Base-by-base conservation (phyloP, 768 basidiomycete species). In the Hygrophorus russula region DNA sequence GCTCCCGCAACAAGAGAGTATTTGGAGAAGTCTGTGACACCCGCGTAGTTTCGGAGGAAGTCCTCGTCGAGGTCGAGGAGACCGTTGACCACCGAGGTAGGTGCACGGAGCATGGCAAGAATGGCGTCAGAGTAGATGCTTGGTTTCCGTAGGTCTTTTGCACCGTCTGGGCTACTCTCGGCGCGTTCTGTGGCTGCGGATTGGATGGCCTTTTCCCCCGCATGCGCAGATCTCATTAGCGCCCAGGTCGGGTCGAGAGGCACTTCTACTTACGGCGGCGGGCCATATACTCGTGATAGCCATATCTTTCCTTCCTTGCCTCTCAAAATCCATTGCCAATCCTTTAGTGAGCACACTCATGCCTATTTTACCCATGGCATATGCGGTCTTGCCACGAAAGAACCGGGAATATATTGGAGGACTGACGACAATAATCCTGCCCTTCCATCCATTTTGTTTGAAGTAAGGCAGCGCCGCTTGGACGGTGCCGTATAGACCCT, bases 251-350 rank as follows among this genome's bases (percentile, higher is more conserved):
- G 15, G 17, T 14, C 1, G 15, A 3, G 24, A 24, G 4, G 24
- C 24, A 24, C 24, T 24, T n/a, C 1, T 24, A 39, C 44, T 20
- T 37, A 51, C 50, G 9, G 31, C 42, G 7, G 51, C 45, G 9
- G 51, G 51, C 51, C 51, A 52, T 1, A 52, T 47, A 20, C 51
- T 52, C 5, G 51, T 47, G 30, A 52, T 52, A 7, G 51, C 51
- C 46, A 52, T 50, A n/a, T 50, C 46, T 27, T 35, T 45, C 29
- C 40, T 44, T 12, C 51, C 51, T 17, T 52, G 34, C 12, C 51
- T 44, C 38, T 47, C 43, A 19, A 44, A 52, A 35, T 52, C 51
- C 46, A 52, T 49, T 12, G 51, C 51, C 10, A 50, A 41, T 7
- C 51, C 51, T 28, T 47, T 49, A 2, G 51, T 52, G 17, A 52